These are phyloP conservation scores for Cylindrotheca fusiformis DNA, from an alignment of 108 stramenopile genomes.

Conservation along the genomic window DNA sequence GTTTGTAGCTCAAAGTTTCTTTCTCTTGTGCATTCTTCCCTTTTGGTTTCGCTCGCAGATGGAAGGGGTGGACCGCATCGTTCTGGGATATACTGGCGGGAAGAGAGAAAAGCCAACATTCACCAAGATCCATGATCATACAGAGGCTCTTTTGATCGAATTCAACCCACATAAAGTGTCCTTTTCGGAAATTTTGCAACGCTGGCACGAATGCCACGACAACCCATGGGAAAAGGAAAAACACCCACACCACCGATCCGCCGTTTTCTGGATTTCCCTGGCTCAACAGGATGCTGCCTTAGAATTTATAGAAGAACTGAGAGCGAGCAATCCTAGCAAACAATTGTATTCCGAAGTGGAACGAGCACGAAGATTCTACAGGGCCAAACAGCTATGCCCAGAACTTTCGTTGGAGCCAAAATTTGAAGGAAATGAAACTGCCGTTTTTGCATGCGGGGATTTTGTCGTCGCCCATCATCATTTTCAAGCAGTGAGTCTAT, in stretches of 20 bases:
- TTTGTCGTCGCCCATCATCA: background rate
- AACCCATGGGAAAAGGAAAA: background rate
- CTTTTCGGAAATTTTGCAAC: constrained; percentile 45
- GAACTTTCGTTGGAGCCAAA: background rate
- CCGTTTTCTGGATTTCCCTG: constrained; percentile 41
- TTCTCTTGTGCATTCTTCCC: constrained; percentile 5
- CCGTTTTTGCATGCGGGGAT: background rate
- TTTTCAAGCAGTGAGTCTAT: background rate
- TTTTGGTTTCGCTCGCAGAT: constrained; percentile 6
- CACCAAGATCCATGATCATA: constrained; percentile 53
- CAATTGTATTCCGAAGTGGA: constrained; percentile 52
- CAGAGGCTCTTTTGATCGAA: constrained; percentile 66
- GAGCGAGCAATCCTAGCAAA: constrained; percentile 11
- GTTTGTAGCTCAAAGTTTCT: no score
- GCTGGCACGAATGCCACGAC: constrained; percentile 28
- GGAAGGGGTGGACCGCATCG: constrained; percentile 24
- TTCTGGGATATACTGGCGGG: constrained; percentile 65
- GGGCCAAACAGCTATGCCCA: constrained; percentile 12
- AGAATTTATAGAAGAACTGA: constrained; percentile 26
- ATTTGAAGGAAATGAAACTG: background rate
- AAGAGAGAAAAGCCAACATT: constrained; percentile 50
- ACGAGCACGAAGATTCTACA: constrained; percentile 51
- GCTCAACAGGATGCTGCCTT: constrained; percentile 41
- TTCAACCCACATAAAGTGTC: constrained; percentile 51
- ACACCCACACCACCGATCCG: constrained; percentile 52